Percentiles rank a stretch among this genome's conserved stretches.
These are phyloP conservation scores for Kandelia obovata DNA, from an alignment of 345 rosid species.

Conservation along the genomic window DNA sequence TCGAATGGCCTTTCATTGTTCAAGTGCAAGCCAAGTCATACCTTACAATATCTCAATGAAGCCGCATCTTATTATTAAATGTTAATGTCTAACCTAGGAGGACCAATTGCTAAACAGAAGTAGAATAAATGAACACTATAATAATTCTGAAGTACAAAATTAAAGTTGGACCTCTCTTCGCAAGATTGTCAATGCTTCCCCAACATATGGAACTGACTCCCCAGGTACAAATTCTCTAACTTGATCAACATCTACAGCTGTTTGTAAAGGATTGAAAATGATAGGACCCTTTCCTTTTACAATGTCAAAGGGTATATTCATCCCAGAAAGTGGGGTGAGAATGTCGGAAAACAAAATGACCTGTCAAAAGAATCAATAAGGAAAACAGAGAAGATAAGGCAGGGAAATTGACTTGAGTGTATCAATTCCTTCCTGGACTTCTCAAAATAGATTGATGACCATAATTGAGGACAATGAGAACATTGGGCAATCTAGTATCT, in stretches of 20 bases:
- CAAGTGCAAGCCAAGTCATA: no score
- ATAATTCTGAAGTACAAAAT: slow-evolving; percentile 5
- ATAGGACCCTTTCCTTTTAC: slow-evolving; percentile 94
- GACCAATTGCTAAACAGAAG: slow-evolving; percentile 4
- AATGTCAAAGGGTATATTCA: slow-evolving; percentile 98
- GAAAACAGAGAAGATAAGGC: slow-evolving; percentile 1
- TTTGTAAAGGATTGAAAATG: slow-evolving; percentile 70
- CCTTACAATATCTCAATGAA: background rate
- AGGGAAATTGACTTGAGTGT: background rate
- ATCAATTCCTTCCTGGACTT: background rate
- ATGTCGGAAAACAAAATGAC: slow-evolving; percentile 97
- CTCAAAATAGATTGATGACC: background rate
- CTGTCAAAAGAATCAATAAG: slow-evolving; percentile 36
- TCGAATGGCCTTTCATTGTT: no score
- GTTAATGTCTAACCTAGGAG: background rate
- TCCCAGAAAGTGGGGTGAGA: slow-evolving; percentile 95
- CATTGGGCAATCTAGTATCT: background rate
- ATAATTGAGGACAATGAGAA: background rate
- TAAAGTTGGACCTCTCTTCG: slow-evolving; percentile 62
- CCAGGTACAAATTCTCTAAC: slow-evolving; percentile 80
- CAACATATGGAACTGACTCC: slow-evolving; percentile 91
- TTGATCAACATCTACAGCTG: slow-evolving; percentile 66
- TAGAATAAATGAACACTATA: slow-evolving; percentile 1
- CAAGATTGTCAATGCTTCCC: slow-evolving; percentile 83
- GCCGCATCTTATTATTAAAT: background rate